Evolutionary conservation across 2,329 filamentous ascomycete genomes (phyloP).

Genomic region (Escovopsis sp.): DNA sequence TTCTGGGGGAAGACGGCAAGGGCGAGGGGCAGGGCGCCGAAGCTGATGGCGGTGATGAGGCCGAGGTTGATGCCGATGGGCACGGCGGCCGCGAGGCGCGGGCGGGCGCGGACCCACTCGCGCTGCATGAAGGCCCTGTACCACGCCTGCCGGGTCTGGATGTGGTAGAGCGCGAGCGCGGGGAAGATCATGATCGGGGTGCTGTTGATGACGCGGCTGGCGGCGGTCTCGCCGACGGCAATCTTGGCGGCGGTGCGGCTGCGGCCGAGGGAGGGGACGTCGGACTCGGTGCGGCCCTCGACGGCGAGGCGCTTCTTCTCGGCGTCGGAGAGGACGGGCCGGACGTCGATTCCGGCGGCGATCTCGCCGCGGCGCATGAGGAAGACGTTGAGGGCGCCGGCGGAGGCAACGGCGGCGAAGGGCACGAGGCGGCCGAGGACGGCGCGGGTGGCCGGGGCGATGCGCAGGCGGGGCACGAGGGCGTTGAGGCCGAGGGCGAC

Average conservation of each 20-base stretch:
- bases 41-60: slow-evolving; percentile 71
- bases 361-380: slow-evolving; percentile 98
- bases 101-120: slow-evolving; percentile 64
- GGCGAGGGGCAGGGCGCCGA: slow-evolving; percentile 78
- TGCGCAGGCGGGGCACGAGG: slow-evolving; percentile 69
- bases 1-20: slow-evolving; percentile 86
- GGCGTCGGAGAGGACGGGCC: slow-evolving; percentile 54
- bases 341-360: slow-evolving; percentile 80
- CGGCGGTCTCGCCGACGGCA: slow-evolving; percentile 83
- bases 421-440: slow-evolving; percentile 80
- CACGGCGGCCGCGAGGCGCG: slow-evolving; percentile 37
- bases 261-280: slow-evolving; percentile 63
- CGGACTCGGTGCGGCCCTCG: slow-evolving; percentile 34
- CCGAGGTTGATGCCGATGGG: slow-evolving; percentile 74
- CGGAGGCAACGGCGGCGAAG: slow-evolving; percentile 86
- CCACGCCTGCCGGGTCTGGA: slow-evolving; percentile 44
- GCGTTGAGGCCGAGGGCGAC: slow-evolving; percentile 87
- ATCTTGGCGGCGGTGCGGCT: slow-evolving; percentile 75
- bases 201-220: slow-evolving; percentile 82
- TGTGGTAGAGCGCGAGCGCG: slow-evolving; percentile 65
- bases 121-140: slow-evolving; percentile 35
- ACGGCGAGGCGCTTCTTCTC: slow-evolving; percentile 48
- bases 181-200: slow-evolving; percentile 96
- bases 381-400: slow-evolving; percentile 87
- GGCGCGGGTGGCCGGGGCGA: slow-evolving; percentile 59